Evolutionary conservation across 345 rosid genomes (phyloP).

Genomic region (Hibiscus tridactylites): DNA sequence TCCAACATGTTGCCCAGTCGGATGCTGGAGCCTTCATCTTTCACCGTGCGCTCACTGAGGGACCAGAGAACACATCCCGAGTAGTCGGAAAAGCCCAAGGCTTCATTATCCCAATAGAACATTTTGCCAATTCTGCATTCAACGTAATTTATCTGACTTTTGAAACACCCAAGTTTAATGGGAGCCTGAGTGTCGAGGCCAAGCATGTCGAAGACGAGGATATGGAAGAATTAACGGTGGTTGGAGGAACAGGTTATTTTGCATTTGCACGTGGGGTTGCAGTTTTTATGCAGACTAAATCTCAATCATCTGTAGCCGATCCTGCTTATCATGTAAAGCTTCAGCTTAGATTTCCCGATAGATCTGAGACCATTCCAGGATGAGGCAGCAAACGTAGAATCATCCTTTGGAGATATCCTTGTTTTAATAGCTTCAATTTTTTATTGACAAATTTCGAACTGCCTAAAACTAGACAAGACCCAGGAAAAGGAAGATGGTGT

Average conservation of each 20-base stretch:
- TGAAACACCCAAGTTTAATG: conserved; percentile 39
- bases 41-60: conserved; percentile 53
- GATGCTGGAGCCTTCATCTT: conserved; percentile 50
- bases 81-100: conserved; percentile 75
- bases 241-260: conserved; percentile 78
- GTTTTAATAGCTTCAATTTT: background rate
- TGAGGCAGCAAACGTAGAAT: conserved; percentile 17
- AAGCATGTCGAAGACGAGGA: conserved; percentile 27
- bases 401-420: background rate
- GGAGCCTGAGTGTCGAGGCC: conserved; percentile 60
- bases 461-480: background rate
- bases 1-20: background rate
- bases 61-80: conserved; percentile 60
- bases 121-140: conserved; percentile 56
- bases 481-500: background rate
- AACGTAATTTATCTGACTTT: conserved; percentile 65
- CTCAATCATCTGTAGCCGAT: conserved; percentile 5
- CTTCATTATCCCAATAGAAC: conserved; percentile 55
- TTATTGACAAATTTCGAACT: background rate
- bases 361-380: conserved; percentile 40
- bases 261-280: conserved; percentile 78
- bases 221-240: conserved; percentile 46
- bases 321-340: conserved; percentile 66
- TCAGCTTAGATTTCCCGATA: conserved; percentile 54
- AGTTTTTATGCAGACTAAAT: conserved; percentile 31